phyloP scores from a whole-genome alignment of 139 green algal species.

The Chlamydomonas schloesseri region DNA sequence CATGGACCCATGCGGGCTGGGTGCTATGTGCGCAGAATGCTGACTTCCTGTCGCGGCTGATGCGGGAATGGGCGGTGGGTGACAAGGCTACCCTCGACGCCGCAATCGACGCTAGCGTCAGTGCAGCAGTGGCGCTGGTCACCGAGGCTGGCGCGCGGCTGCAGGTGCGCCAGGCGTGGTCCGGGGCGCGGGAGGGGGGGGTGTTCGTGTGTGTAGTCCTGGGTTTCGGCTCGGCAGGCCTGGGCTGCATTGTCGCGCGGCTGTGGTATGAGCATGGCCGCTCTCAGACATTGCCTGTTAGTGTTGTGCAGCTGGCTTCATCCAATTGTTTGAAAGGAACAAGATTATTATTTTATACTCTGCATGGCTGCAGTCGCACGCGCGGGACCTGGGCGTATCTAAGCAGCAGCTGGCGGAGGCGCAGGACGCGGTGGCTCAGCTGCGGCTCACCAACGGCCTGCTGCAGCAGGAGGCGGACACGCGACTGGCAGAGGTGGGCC shows the following conservation, averaged over 20 bases:
- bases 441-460: constrained; percentile 30
- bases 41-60: constrained; percentile 29
- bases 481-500: constrained; percentile 6
- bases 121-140: constrained; percentile 23
- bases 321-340: no score
- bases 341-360: no score
- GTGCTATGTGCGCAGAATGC: constrained; percentile 2
- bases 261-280: no score
- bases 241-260: no score
- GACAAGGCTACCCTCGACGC: constrained; percentile 36
- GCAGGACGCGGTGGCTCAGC: constrained; percentile 26
- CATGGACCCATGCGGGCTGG: no score
- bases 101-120: constrained; percentile 2
- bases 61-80: constrained; percentile 37
- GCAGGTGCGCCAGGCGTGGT: background rate
- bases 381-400: background rate
- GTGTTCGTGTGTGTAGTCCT: background rate
- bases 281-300: no score
- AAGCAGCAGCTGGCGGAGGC: constrained; percentile 33
- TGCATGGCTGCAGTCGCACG: constrained; percentile 10
- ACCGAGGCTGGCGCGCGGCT: constrained; percentile 20
- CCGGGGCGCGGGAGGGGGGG: no score
- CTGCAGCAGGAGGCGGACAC: constrained; percentile 29
- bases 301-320: no score
- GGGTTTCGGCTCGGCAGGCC: no score